Evolutionary conservation across 202 grass and related monocot species (phyloP).

Genomic region (Tripidium arundinaceum): DNA sequence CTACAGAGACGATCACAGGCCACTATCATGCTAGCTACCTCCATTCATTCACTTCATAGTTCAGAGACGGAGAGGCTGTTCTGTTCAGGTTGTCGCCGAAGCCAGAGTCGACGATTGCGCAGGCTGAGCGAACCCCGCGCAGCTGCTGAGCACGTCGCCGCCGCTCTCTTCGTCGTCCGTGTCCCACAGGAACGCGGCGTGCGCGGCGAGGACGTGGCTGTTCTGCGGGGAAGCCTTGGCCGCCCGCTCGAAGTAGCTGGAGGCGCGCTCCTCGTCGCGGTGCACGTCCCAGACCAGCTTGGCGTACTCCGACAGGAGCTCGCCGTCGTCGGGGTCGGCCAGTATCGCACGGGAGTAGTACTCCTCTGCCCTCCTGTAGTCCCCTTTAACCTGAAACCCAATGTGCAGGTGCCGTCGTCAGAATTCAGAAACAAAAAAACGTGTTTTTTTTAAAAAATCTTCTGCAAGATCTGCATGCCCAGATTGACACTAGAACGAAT

Average conservation of each 20-base stretch:
- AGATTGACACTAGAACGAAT: too few relatives aligned
- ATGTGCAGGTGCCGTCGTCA: background rate
- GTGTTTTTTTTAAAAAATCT: background rate
- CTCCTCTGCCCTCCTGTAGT: constrained; percentile 67
- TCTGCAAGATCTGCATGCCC: background rate
- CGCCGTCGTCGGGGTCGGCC: constrained; percentile 64
- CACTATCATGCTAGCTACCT: background rate
- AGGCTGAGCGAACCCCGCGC: background rate
- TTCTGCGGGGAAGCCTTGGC: constrained; percentile 55
- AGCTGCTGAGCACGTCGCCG: constrained; percentile 2
- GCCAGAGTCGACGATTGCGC: constrained; percentile 23
- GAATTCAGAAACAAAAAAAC: background rate
- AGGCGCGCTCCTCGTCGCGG: constrained; percentile 73
- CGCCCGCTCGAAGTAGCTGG: constrained; percentile 72
- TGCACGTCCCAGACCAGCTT: constrained; percentile 83
- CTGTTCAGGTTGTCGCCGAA: constrained; percentile 15
- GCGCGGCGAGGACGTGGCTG: constrained; percentile 79
- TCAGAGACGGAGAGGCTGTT: background rate
- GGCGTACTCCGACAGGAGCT: constrained; percentile 88
- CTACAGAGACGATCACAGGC: background rate
- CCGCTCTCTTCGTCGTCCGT: constrained; percentile 49
- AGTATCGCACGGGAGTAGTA: constrained; percentile 93
- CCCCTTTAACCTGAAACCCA: constrained; percentile 55
- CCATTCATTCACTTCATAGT: background rate
- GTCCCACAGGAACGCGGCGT: constrained; percentile 86